Percentiles rank a stretch among this genome's conserved stretches.
phyloP scores from a whole-genome alignment of 768 basidiomycete genomes.

The Suillus discolor region DNA sequence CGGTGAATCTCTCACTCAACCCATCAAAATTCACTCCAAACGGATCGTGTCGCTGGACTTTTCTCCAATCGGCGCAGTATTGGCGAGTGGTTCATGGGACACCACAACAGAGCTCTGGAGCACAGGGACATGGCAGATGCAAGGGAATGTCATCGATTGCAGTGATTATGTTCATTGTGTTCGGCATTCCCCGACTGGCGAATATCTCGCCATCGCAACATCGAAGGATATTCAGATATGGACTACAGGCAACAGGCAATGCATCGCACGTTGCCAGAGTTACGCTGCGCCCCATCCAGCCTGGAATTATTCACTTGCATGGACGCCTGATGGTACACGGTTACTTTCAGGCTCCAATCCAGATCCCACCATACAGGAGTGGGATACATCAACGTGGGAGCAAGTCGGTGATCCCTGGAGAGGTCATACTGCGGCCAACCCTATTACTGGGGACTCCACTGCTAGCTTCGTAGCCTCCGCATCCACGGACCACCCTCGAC shows the following conservation, averaged over 20 bases:
- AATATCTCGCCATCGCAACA: not conserved
- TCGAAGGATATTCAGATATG: not conserved
- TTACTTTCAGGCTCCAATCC: not conserved
- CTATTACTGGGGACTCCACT: not conserved
- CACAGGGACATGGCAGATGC: not conserved
- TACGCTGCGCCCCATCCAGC: too few species aligned
- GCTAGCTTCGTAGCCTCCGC: not conserved
- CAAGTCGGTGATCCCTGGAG: too few species aligned
- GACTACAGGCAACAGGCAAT: not conserved
- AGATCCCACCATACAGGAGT: not conserved
- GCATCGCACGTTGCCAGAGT: not conserved
- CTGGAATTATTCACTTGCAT: not conserved
- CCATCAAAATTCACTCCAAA: not conserved
- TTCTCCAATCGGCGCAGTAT: not conserved
- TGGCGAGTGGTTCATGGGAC: too few species aligned
- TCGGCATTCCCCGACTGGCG: not conserved
- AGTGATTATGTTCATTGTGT: not conserved
- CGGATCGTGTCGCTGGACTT: not conserved
- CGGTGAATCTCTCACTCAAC: not conserved
- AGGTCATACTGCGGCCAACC: too few species aligned
- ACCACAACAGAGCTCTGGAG: not conserved
- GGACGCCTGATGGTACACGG: not conserved
- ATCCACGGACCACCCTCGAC: not conserved
- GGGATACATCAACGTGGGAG: too few species aligned
- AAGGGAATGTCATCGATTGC: not conserved